Conservation (phyloP, 352 stramenopile genomes). For the Pythium volutum region DNA sequence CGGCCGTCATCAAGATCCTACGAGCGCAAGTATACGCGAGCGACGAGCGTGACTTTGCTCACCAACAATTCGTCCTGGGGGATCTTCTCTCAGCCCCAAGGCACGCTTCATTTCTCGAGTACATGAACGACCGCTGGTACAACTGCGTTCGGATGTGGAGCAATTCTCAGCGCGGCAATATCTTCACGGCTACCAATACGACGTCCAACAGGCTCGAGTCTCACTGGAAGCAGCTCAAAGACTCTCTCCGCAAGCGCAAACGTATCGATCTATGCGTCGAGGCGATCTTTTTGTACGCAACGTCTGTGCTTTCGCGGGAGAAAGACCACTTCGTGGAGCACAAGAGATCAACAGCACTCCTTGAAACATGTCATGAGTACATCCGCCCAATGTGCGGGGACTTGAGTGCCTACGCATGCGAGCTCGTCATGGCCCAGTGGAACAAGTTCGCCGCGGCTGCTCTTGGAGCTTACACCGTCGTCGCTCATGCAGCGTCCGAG, state of each 20-base stretch:
- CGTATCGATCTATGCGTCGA: conserved; percentile 4
- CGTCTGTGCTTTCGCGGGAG: background rate
- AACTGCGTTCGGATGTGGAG: background rate
- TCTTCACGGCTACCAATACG: conserved; percentile 1
- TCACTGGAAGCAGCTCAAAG: background rate
- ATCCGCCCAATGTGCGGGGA: background rate
- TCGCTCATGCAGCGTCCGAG: too few relatives aligned
- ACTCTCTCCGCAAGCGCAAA: background rate
- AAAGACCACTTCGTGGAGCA: background rate
- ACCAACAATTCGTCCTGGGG: background rate
- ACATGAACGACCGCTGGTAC: background rate
- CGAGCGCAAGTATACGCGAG: background rate
- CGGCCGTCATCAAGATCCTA: too few relatives aligned
- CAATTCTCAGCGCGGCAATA: background rate
- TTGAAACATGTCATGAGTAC: background rate
- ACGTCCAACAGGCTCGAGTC: background rate
- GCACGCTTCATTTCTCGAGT: background rate
- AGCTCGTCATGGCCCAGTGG: background rate
- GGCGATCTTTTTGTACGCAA: background rate
- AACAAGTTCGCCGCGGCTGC: background rate
- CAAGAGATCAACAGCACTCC: background rate
- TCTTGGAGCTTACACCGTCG: background rate
- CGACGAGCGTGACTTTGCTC: background rate
- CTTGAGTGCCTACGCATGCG: background rate
- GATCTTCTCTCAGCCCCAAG: background rate